Conservation (phyloP, 345 rosid species). For the Arabidopsis suecica region DNA sequence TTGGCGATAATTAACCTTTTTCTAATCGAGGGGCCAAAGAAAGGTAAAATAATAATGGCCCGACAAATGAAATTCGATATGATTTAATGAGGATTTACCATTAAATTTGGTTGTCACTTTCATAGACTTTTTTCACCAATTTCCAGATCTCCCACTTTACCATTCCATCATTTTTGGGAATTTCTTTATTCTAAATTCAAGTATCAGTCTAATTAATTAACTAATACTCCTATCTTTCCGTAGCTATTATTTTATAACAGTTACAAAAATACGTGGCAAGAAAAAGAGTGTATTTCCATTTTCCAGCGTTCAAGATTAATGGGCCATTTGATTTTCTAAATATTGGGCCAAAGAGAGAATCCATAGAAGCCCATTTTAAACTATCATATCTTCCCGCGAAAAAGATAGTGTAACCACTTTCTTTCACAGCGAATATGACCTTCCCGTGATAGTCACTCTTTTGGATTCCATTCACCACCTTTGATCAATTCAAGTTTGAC, state of each 20-base stretch:
- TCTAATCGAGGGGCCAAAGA: slow-evolving; percentile 37
- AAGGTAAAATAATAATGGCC: slow-evolving; percentile 42
- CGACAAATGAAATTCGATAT: slow-evolving; percentile 40
- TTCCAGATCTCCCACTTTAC: slow-evolving; percentile 22
- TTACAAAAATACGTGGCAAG: not conserved
- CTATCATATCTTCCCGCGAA: too few species aligned
- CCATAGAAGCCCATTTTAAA: not conserved
- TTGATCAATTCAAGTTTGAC: slow-evolving; percentile 14
- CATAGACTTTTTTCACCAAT: slow-evolving; percentile 37
- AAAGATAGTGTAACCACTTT: not conserved
- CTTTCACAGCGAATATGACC: not conserved
- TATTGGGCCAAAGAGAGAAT: not conserved
- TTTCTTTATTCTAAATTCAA: not conserved
- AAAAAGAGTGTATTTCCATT: not conserved
- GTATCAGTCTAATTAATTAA: not conserved
- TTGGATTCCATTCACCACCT: too few species aligned
- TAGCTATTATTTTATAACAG: not conserved
- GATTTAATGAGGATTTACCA: slow-evolving; percentile 42
- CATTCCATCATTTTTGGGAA: not conserved
- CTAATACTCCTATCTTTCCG: not conserved
- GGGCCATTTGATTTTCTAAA: not conserved
- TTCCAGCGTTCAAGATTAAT: not conserved
- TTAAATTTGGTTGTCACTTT: slow-evolving; percentile 48
- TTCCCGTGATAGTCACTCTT: not conserved
- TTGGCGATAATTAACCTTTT: slow-evolving; percentile 13